Conservation (phyloP, 495 filamentous ascomycete genomes). For the Xylaria palmicola region DNA sequence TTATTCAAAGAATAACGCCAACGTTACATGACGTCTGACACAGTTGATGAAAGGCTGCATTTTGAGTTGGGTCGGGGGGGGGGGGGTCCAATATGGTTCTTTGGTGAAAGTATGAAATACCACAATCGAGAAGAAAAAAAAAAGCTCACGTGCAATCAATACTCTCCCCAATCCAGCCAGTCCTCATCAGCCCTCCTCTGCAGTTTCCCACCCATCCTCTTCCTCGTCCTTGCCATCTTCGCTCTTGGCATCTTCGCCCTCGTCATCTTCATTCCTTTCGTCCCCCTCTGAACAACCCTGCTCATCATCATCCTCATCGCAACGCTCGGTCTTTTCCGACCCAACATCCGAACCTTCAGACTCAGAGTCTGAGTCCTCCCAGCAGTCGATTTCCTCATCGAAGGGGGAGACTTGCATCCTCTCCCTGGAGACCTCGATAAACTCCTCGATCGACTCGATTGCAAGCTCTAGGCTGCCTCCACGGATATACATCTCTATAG, state of each 20-base stretch:
- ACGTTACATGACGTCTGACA: no score
- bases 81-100: no score
- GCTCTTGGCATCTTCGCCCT: no score
- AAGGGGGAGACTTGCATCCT: background rate
- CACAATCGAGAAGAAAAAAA: background rate
- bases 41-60: no score
- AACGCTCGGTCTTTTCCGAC: background rate
- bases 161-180: background rate
- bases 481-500: background rate
- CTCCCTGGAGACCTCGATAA: background rate
- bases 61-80: no score
- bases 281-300: background rate
- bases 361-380: background rate
- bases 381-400: background rate
- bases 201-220: background rate
- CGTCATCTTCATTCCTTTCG: background rate
- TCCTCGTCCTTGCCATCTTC: no score
- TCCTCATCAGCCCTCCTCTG: background rate
- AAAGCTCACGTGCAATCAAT: background rate
- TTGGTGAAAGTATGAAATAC: no score
- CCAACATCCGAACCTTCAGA: background rate
- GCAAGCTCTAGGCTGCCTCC: background rate
- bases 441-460: slow-evolving; percentile 1
- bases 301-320: background rate
- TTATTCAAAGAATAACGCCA: no score